Base-by-base conservation (phyloP, 2,329 filamentous ascomycete genomes). In the Teratosphaeriaceae sp. region DNA sequence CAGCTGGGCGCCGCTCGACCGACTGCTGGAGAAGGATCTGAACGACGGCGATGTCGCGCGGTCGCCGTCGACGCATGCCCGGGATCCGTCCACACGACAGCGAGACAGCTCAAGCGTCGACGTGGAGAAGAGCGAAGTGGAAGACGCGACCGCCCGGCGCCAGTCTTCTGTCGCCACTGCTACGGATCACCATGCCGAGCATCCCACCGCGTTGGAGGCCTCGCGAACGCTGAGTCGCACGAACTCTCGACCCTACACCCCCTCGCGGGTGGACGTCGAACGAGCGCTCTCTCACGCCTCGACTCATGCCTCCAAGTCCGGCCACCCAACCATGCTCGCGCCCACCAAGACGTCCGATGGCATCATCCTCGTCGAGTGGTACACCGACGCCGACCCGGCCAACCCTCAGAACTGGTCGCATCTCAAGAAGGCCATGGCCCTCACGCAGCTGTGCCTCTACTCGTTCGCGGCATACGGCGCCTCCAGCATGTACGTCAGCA, bases 391-490 rank as follows among this genome's bases (percentile, higher is more conserved):
- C 19, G 57, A 60, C 40, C 45, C 45, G 5, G 48, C 47, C 19
- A 61, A 62, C 40, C 59, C 58, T 3, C 59, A 60, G 36, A 60
- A 62, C 37, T 63, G 60, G 55, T 47, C 40, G 4, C 39, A 44
- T 5, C 43, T 42, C 7, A 60, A 57, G 45, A 62, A 60, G 44
- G 27, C 51, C 1, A 52, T 67, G 5, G 65, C 66, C 1, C 57
- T 64, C 0, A 38, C 54, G 3, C 60, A 66, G 49, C 66, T 70
- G 18, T 62, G 53, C 40, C 37, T 77, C 3, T 81, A 75, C 66
- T 81, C 79, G 1, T 76, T 80, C 49, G 73, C 76, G 22, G 76
- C 76, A 3, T 76, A 76, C 51, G 71, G 68, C 51, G 71, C 69
- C 3, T 52, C 67, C 2, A 65, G 70, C 1, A 73, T 80, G 42